Conservation (phyloP, 257 asterid species). For the Nicotiana obtusifolia region DNA sequence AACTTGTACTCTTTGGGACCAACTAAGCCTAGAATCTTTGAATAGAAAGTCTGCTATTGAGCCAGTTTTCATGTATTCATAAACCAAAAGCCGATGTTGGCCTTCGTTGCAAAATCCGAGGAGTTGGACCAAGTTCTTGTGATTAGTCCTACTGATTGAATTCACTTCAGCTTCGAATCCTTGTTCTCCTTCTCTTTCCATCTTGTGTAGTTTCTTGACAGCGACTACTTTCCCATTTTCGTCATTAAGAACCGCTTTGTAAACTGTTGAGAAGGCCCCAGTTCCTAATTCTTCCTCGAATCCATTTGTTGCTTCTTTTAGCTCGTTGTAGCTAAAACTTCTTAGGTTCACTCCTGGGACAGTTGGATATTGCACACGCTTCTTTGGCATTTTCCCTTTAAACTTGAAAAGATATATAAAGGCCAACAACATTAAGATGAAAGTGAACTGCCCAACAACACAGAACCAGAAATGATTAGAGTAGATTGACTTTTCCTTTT, state of each 20-base stretch:
- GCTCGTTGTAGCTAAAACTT: not conserved
- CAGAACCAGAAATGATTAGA: too few species aligned
- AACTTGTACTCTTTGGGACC: slow-evolving; percentile 22
- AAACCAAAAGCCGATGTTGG: slow-evolving; percentile 18
- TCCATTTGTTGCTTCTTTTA: not conserved
- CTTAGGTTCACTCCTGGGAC: not conserved
- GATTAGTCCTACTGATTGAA: slow-evolving; percentile 28
- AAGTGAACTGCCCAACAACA: not conserved
- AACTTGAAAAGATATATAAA: not conserved
- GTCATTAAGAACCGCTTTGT: too few species aligned
- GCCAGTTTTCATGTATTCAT: slow-evolving; percentile 31
- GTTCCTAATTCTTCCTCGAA: not conserved
- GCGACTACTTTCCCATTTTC: slow-evolving; percentile 4
- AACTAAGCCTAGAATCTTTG: slow-evolving; percentile 14
- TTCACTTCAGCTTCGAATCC: slow-evolving; percentile 35
- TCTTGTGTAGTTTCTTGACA: slow-evolving; percentile 26
- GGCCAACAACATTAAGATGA: not conserved
- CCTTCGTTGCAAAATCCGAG: slow-evolving; percentile 29
- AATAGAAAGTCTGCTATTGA: slow-evolving; percentile 21
- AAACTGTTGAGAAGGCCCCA: not conserved
- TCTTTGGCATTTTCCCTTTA: not conserved
- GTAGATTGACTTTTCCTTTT: not conserved
- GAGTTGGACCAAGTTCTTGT: slow-evolving; percentile 31
- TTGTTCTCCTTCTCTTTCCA: slow-evolving; percentile 11
- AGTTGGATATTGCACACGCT: too few species aligned